phyloP scores from a whole-genome alignment of 2,329 filamentous ascomycete genomes.

The Aspergillus melleus region DNA sequence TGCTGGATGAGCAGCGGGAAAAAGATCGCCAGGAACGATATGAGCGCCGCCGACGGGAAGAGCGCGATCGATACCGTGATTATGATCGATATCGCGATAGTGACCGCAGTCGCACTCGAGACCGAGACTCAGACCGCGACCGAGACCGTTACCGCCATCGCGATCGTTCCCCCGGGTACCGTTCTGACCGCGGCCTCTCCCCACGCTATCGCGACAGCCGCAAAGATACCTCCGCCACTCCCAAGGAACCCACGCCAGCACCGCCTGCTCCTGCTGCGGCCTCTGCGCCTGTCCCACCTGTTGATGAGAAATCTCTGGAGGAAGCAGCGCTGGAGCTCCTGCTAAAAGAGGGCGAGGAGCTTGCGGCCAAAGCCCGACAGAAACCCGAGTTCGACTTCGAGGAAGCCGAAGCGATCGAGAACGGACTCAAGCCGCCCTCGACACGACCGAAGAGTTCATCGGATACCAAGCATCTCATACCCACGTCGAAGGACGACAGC shows the following conservation, averaged over 20 bases:
- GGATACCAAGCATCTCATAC: constrained; percentile 29
- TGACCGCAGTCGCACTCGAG: constrained; percentile 38
- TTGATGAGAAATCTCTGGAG: constrained; percentile 57
- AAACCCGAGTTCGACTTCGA: constrained; percentile 54
- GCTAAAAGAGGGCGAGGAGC: constrained; percentile 55
- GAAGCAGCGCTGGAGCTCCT: constrained; percentile 56
- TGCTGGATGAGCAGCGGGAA: constrained; percentile 53
- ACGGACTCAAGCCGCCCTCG: constrained; percentile 35
- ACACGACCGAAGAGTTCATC: constrained; percentile 27
- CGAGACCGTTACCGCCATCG: constrained; percentile 27
- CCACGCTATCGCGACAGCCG: constrained; percentile 32
- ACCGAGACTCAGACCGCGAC: constrained; percentile 26
- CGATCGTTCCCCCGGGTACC: constrained; percentile 33
- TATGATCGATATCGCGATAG: constrained; percentile 33
- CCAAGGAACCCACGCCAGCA: constrained; percentile 36
- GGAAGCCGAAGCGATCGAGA: constrained; percentile 45
- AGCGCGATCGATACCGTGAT: constrained; percentile 48
- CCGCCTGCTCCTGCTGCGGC: constrained; percentile 14
- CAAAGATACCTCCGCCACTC: constrained; percentile 31
- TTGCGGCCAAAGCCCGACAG: constrained; percentile 52
- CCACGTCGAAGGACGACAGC: constrained; percentile 30
- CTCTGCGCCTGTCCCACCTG: constrained; percentile 28
- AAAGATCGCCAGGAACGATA: constrained; percentile 51
- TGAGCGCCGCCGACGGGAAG: constrained; percentile 44
- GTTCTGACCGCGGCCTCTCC: constrained; percentile 32